Evolutionary conservation across 1,284 basidiomycete species (phyloP), one percentile per base, ranked within the genome.

Genomic region (Cutaneotrichosporon daszewskae): DNA sequence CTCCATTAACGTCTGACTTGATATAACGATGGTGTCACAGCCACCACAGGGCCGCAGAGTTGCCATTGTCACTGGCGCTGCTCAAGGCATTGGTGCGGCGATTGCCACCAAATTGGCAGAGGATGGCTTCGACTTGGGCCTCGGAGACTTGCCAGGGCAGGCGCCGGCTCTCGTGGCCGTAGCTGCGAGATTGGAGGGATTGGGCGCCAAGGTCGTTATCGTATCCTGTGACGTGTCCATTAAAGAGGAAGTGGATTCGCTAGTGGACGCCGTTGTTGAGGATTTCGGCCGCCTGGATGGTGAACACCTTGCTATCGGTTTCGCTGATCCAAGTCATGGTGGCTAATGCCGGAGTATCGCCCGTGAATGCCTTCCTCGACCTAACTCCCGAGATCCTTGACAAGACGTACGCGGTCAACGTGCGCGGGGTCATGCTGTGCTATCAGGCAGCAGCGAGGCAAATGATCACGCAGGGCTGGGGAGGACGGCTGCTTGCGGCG

Each of bases 1-100:
- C n/a, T n/a, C n/a, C n/a, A n/a, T n/a, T n/a, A n/a, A n/a, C n/a
- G n/a, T n/a, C n/a, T n/a, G n/a, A n/a, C n/a, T n/a, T n/a, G n/a
- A n/a, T n/a, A n/a, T n/a, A n/a, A n/a, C n/a, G n/a, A n/a, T n/a
- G n/a, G n/a, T n/a, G n/a, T n/a, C n/a, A n/a, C n/a, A n/a, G n/a
- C n/a, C n/a, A n/a, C n/a, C n/a, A n/a, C n/a, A n/a, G n/a, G n/a
- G n/a, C n/a, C n/a, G 16, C 24, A 23, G 23, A 16, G 55, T 57
- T 6, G 73, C 73, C 9, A 69, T 75, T 57, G 58, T 74, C 32
- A 75, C 73, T 1, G 73, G 74, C 19, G 69, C 65, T 6, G 69
- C 64, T 3, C 72, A 72, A 54, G 74, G 75, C 31, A 73, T 76
- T 40, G 74, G 75, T 7, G 67, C 64, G 32, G 69, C 73, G 43